phyloP scores from a whole-genome alignment of 1,139 yeast species.

The Blastobotrys buckinghamii region DNA sequence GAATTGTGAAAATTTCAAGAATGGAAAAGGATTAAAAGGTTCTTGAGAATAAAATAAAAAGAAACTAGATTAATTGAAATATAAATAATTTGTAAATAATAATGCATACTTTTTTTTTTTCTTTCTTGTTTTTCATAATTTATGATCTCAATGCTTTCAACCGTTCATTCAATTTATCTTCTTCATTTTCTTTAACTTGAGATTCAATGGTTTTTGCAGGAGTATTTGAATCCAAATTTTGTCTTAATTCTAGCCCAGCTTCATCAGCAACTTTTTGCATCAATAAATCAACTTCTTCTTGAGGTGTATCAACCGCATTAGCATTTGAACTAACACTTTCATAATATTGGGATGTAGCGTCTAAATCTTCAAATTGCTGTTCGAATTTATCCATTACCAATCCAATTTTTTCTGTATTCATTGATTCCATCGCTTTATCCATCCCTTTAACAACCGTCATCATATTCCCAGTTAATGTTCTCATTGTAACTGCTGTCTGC shows the following conservation, averaged over 20 bases:
- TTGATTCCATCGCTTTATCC: constrained; percentile 93
- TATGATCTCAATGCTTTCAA: constrained; percentile 62
- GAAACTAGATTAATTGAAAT: neutral
- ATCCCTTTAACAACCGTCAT: constrained; percentile 86
- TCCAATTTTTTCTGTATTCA: constrained; percentile 87
- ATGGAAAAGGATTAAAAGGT: constrained; percentile 17
- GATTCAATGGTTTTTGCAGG: constrained; percentile 35
- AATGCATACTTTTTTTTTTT: too few species aligned
- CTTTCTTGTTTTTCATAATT: neutral
- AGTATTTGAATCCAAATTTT: constrained; percentile 52
- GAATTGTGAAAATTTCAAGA: constrained; percentile 16
- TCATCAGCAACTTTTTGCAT: constrained; percentile 96
- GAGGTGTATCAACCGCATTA: constrained; percentile 85
- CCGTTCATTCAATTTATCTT: constrained; percentile 82
- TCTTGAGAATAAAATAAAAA: neutral
- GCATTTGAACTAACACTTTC: constrained; percentile 86
- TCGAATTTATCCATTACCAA: constrained; percentile 97
- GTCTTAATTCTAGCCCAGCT: constrained; percentile 91
- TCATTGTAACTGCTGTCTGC: constrained; percentile 97
- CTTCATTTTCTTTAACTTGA: constrained; percentile 65
- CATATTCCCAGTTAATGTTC: constrained; percentile 92
- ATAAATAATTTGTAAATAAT: neutral
- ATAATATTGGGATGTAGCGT: constrained; percentile 88
- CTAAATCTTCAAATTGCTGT: constrained; percentile 91
- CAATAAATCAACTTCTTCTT: constrained; percentile 88